Percentiles rank a stretch among this genome's conserved stretches.
These are phyloP conservation scores for Xylariales sp. DNA, from an alignment of 2,329 filamentous ascomycete genomes.

Conservation along the genomic window DNA sequence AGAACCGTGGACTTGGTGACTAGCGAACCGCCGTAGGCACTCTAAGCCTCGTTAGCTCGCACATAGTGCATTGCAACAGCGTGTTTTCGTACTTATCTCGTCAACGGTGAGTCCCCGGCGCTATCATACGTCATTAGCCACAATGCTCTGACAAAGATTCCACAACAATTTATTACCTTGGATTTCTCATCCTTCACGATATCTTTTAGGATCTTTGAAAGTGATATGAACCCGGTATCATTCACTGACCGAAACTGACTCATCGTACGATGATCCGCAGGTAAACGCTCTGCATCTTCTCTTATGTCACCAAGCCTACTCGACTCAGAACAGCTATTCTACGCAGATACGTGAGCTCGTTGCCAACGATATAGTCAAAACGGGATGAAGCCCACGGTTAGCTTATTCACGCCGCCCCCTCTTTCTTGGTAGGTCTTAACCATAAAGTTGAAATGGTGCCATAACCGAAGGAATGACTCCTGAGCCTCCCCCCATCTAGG, in stretches of 20 bases:
- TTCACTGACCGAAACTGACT: conserved; percentile 29
- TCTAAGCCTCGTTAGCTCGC: conserved; percentile 22
- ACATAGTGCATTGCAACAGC: background rate
- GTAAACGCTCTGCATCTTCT: conserved; percentile 30
- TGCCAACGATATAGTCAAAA: background rate
- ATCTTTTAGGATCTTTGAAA: conserved; percentile 17
- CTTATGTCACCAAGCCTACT: conserved; percentile 23
- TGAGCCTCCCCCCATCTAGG: conserved; percentile 21
- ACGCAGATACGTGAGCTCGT: conserved; percentile 19
- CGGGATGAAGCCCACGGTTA: conserved; percentile 11
- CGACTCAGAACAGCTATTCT: conserved; percentile 22
- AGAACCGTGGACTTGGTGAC: background rate
- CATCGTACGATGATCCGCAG: conserved; percentile 28
- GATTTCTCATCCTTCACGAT: conserved; percentile 29
- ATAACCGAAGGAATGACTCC: conserved; percentile 31
- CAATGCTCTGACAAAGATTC: background rate
- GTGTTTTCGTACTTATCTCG: conserved; percentile 25
- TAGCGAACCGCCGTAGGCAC: conserved; percentile 24
- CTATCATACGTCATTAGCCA: conserved; percentile 25
- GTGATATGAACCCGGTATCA: conserved; percentile 26
- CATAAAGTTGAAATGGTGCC: conserved; percentile 35
- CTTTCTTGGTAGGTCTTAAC: conserved; percentile 35
- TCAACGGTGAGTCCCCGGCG: conserved; percentile 16
- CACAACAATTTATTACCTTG: conserved; percentile 21
- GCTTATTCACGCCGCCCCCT: background rate